Evolutionary conservation across 495 filamentous ascomycete genomes (phyloP).

Genomic region (Trichoderma reesei): DNA sequence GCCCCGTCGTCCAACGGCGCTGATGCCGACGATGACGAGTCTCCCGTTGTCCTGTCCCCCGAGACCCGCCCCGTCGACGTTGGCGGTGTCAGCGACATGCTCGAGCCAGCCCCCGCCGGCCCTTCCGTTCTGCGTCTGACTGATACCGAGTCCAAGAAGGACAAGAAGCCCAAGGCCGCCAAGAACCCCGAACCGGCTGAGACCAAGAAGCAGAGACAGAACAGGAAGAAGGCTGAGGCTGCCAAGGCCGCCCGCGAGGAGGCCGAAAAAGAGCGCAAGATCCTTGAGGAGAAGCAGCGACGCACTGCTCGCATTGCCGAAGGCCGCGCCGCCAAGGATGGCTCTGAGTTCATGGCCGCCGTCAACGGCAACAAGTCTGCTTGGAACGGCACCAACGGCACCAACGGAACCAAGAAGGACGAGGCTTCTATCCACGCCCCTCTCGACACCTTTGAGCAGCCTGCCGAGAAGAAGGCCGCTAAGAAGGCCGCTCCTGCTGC

Average conservation of each 20-base stretch:
- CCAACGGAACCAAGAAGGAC: conserved; percentile 12
- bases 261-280: conserved; percentile 62
- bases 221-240: conserved; percentile 69
- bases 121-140: conserved; percentile 72
- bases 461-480: conserved; percentile 14
- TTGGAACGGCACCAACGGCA: conserved; percentile 17
- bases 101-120: conserved; percentile 57
- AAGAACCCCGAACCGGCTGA: conserved; percentile 47
- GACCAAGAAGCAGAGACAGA: conserved; percentile 87
- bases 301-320: conserved; percentile 69
- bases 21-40: conserved; percentile 77
- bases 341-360: conserved; percentile 45
- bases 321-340: conserved; percentile 66
- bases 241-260: conserved; percentile 60
- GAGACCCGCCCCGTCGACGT: conserved; percentile 40
- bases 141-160: conserved; percentile 45
- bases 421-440: conserved; percentile 37
- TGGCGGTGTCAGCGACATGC: conserved; percentile 75
- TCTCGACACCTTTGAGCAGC: conserved; percentile 64
- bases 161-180: conserved; percentile 54
- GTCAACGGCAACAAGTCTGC: conserved; percentile 24
- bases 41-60: conserved; percentile 49
- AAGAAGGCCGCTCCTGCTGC: conserved; percentile 20
- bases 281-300: conserved; percentile 66
- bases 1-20: conserved; percentile 59